phyloP scores from a whole-genome alignment of 371 early-diverging fungal species.

The Lichtheimia corymbifera region DNA sequence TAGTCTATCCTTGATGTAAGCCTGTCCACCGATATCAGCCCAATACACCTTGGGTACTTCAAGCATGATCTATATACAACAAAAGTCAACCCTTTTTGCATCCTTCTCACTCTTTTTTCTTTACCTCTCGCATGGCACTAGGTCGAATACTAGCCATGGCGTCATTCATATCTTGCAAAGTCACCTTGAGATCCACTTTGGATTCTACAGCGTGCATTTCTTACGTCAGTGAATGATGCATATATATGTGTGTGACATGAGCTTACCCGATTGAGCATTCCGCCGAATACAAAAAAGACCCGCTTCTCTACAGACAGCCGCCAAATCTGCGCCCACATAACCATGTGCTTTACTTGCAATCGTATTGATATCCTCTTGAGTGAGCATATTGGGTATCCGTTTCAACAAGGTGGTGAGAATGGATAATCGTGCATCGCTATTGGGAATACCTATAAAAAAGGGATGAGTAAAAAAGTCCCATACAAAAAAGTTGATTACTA shows the following conservation, averaged over 20 bases:
- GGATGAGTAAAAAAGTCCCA: too few species aligned
- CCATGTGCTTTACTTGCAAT: conserved; percentile 85
- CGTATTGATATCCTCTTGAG: conserved; percentile 50
- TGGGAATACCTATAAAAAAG: conserved; percentile 65
- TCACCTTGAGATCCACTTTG: conserved; percentile 23
- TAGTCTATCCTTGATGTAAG: conserved; percentile 90
- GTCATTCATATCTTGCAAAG: conserved; percentile 48
- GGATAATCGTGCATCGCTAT: conserved; percentile 64
- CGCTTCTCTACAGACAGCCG: conserved; percentile 86
- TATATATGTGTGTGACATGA: too few species aligned
- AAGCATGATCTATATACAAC: conserved; percentile 62
- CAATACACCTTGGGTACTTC: conserved; percentile 96
- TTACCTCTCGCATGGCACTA: conserved; percentile 95
- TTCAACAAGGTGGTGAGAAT: conserved; percentile 78
- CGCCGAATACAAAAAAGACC: conserved; percentile 82
- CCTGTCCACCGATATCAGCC: conserved; percentile 98
- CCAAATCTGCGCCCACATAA: conserved; percentile 98
- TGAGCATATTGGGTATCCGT: conserved; percentile 71
- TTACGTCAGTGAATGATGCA: too few species aligned
- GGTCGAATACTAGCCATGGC: conserved; percentile 79
- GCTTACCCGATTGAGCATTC: conserved; percentile 21
- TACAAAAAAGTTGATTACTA: conserved; percentile 14
- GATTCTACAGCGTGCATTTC: background rate
- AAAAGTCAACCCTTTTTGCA: background rate
- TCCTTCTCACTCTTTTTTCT: background rate